Evolutionary conservation across 306 rosid genomes (phyloP), one percentile per base, ranked within the genome.

Genomic region (Vicia faba): DNA sequence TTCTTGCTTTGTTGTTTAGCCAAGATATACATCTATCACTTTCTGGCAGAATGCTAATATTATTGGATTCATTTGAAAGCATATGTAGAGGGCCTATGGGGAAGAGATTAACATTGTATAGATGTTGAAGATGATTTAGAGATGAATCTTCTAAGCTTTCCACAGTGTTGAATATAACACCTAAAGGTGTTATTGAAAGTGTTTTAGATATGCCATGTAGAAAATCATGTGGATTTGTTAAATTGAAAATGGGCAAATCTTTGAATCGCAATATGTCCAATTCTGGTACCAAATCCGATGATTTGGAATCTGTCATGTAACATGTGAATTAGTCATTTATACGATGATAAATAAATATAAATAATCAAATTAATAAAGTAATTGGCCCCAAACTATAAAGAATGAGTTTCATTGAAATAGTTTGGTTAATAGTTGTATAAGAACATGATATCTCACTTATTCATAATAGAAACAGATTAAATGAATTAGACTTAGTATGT

Each of bases 1-100:
- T 13, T 46, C 2, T 38, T 33, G 13, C 7, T 56, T 79, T 77
- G 59, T 76, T 28, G 56, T 80, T 39, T 2, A 83, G 84, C 84
- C 87, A 80, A 0, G 61, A n/a, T 4, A 80, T 54, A 76, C 84
- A 83, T 16, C 66, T 61, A 18, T 74, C 11, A 19, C 70, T 81
- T 63, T 66, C 70, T 35, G 13, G 51, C 0, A 60, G 8, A 20
- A 60, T 20, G 75, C 75, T 72, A 25, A 38, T 49, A 29, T 33
- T 49, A 2, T 77, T 55, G 35, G 72, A 64, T 5, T 62, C 45
- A 39, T 70, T 12, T 2, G 71, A 66, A 16, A 81, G 36, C 63
- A 59, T 68, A 70, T 83, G 81, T 31, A 88, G 39, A 15, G 89
- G 87, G 18, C 91, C 91, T 15, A 82, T 62, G 7, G 83, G 19